Percentiles rank a stretch among this genome's conserved stretches.
phyloP scores from a whole-genome alignment of 768 basidiomycete genomes.

The Suillus variegatus region DNA sequence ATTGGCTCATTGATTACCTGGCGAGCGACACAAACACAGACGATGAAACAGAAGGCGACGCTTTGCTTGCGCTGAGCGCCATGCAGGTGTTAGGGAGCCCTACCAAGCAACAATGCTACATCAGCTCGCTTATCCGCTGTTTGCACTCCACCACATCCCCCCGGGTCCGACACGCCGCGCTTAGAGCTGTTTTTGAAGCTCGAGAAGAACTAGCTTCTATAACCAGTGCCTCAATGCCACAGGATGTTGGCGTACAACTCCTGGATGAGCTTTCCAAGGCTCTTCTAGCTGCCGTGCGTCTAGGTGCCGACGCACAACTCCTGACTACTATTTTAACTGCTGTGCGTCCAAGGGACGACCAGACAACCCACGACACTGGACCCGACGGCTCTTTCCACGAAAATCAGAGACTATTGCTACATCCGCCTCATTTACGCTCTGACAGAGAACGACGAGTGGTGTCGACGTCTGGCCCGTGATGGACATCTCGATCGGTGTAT shows the following conservation, averaged over 20 bases:
- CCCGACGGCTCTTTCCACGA: background rate
- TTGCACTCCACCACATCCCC: background rate
- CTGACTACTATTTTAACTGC: background rate
- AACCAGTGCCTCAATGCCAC: background rate
- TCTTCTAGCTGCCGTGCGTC: no score
- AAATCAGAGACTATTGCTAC: background rate
- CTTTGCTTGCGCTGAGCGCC: background rate
- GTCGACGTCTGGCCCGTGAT: background rate
- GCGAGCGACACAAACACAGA: background rate
- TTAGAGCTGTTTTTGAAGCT: background rate
- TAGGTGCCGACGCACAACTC: no score
- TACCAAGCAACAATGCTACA: background rate
- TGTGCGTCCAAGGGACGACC: background rate
- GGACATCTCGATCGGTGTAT: background rate
- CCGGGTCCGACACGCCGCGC: background rate
- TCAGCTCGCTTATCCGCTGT: background rate
- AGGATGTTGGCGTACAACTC: background rate
- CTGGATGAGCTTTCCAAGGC: background rate
- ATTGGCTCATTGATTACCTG: background rate
- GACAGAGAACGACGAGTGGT: background rate
- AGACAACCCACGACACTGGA: background rate
- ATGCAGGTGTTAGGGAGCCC: background rate
- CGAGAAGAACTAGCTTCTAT: background rate
- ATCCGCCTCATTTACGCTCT: background rate
- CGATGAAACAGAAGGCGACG: background rate